Conservation (phyloP, 345 rosid species). For the Reutealis trisperma region DNA sequence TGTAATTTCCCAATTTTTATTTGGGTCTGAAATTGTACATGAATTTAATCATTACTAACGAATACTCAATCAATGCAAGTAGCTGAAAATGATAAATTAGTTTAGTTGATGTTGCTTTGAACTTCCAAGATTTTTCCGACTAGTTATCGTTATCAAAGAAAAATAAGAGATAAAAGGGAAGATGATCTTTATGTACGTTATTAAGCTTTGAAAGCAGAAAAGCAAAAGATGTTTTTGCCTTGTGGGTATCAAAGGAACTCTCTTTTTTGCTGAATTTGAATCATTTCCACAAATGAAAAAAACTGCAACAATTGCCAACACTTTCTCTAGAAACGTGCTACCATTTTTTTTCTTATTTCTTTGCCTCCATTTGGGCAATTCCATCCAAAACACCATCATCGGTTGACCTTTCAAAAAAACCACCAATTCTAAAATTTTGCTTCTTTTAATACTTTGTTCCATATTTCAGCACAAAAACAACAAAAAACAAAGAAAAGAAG, state of each 20-base stretch:
- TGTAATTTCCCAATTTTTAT: too few relatives aligned
- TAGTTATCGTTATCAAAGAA: background rate
- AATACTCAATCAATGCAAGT: background rate
- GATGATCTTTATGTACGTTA: background rate
- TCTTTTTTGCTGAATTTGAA: background rate
- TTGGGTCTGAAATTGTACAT: background rate
- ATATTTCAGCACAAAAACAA: background rate
- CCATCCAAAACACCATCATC: background rate
- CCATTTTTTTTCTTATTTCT: background rate
- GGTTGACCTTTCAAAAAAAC: background rate
- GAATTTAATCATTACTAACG: background rate
- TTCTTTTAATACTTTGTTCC: background rate
- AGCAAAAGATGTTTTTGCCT: background rate
- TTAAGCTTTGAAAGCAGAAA: background rate
- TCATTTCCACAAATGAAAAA: background rate
- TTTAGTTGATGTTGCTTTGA: too few relatives aligned
- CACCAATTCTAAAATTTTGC: background rate
- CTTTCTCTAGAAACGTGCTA: background rate
- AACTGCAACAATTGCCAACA: background rate
- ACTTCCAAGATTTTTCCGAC: too few relatives aligned
- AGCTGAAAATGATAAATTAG: background rate
- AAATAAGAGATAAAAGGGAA: background rate
- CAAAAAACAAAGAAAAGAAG: background rate
- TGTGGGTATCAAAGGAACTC: constrained; percentile 4
- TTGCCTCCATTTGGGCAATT: background rate